Conservation (phyloP, 2,329 filamentous ascomycete species). For the Paraconiothyrium sp. region DNA sequence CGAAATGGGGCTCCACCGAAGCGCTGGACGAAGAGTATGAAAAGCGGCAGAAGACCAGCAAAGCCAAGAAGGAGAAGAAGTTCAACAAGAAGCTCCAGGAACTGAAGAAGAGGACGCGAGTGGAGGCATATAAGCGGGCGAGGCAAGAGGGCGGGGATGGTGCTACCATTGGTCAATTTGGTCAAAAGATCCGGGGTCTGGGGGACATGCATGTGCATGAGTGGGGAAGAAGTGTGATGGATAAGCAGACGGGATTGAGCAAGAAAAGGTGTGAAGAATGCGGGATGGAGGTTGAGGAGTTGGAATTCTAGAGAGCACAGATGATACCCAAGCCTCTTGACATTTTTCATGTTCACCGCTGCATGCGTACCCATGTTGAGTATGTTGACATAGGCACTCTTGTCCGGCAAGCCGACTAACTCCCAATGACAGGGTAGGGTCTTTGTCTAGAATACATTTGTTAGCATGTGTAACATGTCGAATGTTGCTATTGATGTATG, state of each 20-base stretch:
- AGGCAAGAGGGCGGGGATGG: slow-evolving; percentile 52
- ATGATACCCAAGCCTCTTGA: background rate
- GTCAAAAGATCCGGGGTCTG: slow-evolving; percentile 73
- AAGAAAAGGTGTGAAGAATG: slow-evolving; percentile 78
- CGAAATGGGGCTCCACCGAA: slow-evolving; percentile 90
- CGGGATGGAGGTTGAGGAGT: slow-evolving; percentile 73
- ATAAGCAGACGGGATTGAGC: slow-evolving; percentile 74
- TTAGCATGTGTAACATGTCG: no score
- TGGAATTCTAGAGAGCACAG: slow-evolving; percentile 62
- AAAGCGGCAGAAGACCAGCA: slow-evolving; percentile 79
- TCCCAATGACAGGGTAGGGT: no score
- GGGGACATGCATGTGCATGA: slow-evolving; percentile 85
- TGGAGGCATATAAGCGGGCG: slow-evolving; percentile 81
- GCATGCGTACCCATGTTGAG: no score
- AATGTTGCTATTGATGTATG: no score
- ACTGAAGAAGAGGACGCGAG: slow-evolving; percentile 90
- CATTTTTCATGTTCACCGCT: no score
- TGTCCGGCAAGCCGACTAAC: no score
- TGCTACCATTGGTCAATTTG: slow-evolving; percentile 64
- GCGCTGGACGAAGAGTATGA: slow-evolving; percentile 90
- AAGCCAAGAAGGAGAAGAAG: slow-evolving; percentile 86
- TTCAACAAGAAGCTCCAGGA: slow-evolving; percentile 90
- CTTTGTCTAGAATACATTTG: no score
- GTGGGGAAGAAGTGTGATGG: slow-evolving; percentile 71
- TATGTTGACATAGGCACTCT: no score